phyloP scores from a whole-genome alignment of 495 filamentous ascomycete species.

The Apiosordaria backusii region DNA sequence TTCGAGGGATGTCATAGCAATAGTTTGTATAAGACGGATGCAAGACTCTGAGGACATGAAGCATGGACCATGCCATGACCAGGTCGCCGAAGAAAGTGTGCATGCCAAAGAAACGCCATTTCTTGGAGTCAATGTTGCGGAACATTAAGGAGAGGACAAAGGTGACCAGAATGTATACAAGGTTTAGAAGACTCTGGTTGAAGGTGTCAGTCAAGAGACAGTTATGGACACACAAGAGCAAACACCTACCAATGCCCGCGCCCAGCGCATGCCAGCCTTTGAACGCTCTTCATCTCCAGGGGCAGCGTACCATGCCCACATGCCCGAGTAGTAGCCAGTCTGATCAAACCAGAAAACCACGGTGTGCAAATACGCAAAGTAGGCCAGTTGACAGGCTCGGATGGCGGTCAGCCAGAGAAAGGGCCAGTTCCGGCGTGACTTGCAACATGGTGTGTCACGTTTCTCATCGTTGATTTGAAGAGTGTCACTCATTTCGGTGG shows the following conservation, averaged over 20 bases:
- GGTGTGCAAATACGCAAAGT: not conserved
- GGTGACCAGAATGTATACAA: not conserved
- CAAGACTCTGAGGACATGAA: not conserved
- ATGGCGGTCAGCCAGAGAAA: not conserved
- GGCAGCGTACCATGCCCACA: not conserved
- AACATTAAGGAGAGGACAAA: not conserved
- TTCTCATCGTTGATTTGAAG: not conserved
- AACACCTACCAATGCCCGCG: conserved; percentile 5
- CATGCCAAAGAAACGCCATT: conserved; percentile 6
- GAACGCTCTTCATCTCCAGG: not conserved
- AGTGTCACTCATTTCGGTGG: not conserved
- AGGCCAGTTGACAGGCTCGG: not conserved
- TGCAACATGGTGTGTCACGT: not conserved
- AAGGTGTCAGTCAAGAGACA: not conserved
- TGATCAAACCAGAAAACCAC: not conserved
- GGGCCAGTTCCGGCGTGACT: not conserved
- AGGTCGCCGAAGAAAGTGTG: conserved; percentile 4
- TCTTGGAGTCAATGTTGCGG: not conserved
- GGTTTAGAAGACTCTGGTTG: not conserved
- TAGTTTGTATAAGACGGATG: not conserved
- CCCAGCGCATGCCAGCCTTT: not conserved
- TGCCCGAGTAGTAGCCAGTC: not conserved
- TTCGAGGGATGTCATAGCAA: conserved; percentile 3
- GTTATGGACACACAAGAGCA: not conserved
- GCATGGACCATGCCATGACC: not conserved